Evolutionary conservation across 176 grass and related monocot genomes (phyloP).

Genomic region (Poa pratensis): DNA sequence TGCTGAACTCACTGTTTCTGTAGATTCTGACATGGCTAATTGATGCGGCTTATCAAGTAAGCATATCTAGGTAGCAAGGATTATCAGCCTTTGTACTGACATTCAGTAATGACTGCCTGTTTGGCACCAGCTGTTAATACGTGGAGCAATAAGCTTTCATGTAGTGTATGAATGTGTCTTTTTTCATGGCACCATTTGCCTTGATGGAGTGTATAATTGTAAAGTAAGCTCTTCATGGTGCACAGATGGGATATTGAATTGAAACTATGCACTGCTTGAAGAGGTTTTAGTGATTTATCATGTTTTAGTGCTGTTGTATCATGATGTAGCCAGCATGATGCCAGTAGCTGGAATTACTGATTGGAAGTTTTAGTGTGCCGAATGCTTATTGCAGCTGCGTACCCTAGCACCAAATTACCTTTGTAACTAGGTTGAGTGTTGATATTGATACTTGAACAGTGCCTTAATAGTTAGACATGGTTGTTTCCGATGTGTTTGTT

Average conservation of each 20-base stretch:
- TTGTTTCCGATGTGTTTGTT: neutral
- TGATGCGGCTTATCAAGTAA: neutral
- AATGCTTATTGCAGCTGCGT: neutral
- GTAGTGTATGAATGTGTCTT: neutral
- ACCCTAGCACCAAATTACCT: neutral
- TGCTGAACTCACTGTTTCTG: neutral
- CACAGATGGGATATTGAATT: neutral
- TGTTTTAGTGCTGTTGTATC: neutral
- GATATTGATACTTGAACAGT: neutral
- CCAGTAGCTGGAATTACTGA: neutral
- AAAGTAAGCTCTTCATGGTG: neutral
- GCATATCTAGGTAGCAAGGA: neutral
- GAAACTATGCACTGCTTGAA: neutral
- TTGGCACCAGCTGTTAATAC: constrained; percentile 7
- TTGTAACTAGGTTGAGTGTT: neutral
- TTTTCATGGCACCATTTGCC: neutral
- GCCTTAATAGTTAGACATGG: neutral
- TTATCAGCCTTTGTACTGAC: neutral
- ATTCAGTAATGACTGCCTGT: neutral
- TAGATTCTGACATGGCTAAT: constrained; percentile 1
- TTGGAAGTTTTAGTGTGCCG: neutral
- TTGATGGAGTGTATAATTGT: neutral
- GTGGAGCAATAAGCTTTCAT: neutral
- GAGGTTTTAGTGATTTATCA: neutral
- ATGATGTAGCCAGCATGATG: neutral